Base-by-base conservation (phyloP, 768 basidiomycete species). In the Bullera alba region DNA sequence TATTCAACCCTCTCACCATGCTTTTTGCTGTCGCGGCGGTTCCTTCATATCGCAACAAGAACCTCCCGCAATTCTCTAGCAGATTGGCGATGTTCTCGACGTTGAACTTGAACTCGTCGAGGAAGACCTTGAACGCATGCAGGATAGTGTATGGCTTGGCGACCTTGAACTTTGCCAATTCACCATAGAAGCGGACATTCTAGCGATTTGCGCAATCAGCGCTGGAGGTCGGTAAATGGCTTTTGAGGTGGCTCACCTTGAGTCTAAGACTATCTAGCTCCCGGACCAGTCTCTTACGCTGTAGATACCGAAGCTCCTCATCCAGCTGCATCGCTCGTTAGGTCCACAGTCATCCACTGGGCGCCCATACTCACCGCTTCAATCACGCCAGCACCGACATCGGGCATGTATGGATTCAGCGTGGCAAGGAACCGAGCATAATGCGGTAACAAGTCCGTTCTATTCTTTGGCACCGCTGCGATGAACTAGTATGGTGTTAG, bases 281-380 rank as follows among this genome's bases (percentile, higher is more conserved):
- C 65, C 86, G 86, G 25, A 93, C 83, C 1, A 91, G 83, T 74
- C 88, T 90, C 76, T 96, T 96, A 48, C 85, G 78, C 63, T 97
- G 93, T 12, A 99, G 76, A 63, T 96, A 99, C 6, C 88, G 81
- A 69, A 97, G 92, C 69, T 97, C 93, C 60, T 97, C 93, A 59
- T 97, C 92, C 46, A 99, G 79, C 92, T 95, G 61, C 6, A 21
- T 26, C 15, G 25, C n/a, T 3, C 15, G 26, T 48, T 43, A 55
- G 28, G 34, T 21, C 19, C 38, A 38, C 8, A 26, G 36, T 19
- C 26, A 37, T 21, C 4, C 32, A 15, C n/a, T n/a, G n/a, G n/a
- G n/a, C n/a, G n/a, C 15, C 7, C 12, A 38, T 22, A 78, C 87
- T 70, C 62, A 96, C 91, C 58, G 81, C 76, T 30, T 82, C 79